Evolutionary conservation across 768 basidiomycete genomes (phyloP).

Genomic region (Leccinum sublutescens): DNA sequence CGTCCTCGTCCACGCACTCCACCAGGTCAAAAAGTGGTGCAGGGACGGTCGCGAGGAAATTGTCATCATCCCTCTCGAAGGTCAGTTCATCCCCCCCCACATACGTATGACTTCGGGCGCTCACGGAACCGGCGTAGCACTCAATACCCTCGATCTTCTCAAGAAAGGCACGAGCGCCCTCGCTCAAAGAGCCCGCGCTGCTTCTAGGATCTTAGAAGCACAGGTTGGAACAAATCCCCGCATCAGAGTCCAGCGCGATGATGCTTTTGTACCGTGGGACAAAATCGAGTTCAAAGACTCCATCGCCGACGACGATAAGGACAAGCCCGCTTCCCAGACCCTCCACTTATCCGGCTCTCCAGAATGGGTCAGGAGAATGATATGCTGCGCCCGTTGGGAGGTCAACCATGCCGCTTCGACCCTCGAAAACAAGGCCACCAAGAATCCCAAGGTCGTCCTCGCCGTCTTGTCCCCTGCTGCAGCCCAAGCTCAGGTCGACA

Average conservation of each 20-base stretch:
- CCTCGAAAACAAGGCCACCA: conserved; percentile 17
- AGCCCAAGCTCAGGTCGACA: conserved; percentile 28
- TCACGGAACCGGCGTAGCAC: conserved; percentile 44
- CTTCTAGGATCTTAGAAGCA: conserved; percentile 85
- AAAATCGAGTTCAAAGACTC: conserved; percentile 53
- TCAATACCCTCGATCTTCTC: conserved; percentile 88
- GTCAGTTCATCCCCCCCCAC: conserved; percentile 41
- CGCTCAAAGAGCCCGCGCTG: conserved; percentile 80
- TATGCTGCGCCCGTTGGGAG: conserved; percentile 82
- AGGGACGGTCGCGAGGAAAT: conserved; percentile 73
- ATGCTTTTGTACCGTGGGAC: conserved; percentile 84
- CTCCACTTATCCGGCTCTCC: conserved; percentile 47
- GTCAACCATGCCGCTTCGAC: conserved; percentile 48
- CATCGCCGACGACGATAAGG: conserved; percentile 21
- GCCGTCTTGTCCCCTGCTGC: conserved; percentile 48
- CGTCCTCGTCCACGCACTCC: conserved; percentile 73
- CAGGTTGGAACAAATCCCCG: conserved; percentile 82
- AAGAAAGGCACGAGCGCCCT: conserved; percentile 85
- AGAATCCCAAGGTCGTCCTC: conserved; percentile 53
- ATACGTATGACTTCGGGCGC: background rate
- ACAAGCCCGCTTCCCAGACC: conserved; percentile 24
- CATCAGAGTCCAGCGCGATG: conserved; percentile 78
- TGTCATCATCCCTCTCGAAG: conserved; percentile 85
- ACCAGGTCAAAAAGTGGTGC: conserved; percentile 82
- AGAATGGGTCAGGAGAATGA: conserved; percentile 82